Evolutionary conservation across 1,139 yeast genomes (phyloP), one percentile per base, ranked within the genome.

Genomic region (Taphrina deformans): DNA sequence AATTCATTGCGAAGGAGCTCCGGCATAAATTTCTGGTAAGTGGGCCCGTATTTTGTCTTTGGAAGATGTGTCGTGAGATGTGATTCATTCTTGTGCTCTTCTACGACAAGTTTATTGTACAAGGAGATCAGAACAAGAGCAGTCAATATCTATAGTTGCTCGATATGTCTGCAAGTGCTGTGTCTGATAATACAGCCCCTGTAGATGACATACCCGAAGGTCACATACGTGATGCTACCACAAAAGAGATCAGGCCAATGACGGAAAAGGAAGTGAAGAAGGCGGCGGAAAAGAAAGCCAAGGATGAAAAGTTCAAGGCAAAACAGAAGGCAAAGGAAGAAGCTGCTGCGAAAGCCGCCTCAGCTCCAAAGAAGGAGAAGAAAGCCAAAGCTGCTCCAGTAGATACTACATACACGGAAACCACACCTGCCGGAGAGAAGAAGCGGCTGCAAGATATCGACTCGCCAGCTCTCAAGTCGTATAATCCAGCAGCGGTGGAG

Each of bases 261-360:
- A 55, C 65, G 29, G 65, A 51, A n/a, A 62, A 55, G 50, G 59
- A 62, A 46, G 33, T 92, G 66, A 97, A 92, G 77, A 92, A 91
- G 75, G 99, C 93, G 79, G 85, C 87, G 74, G 92, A 92, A 81
- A 92, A 92, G 83, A 97, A 97, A 64, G 99, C 93, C 79, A 93
- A 93, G 77, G 79, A 91, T 74, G 96, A 97, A 74, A 93, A 92
- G 76, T 92, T 92, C 77, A 83, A 87, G 72, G 98, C 98, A 65
- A 93, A 93, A 78, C 88, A 92, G 79, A 91, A 92, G 68, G 89
- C 89, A 73, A 86, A 87, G 77, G 85, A 84, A 55, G 80, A 77
- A 44, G 80, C 81, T 66, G 76, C 79, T 69, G 72, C 76, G 56
- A 73, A 73, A 60, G 72, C 73, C 51, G 75, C 76, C 50, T 76